A percentile compares a stretch with the other conserved stretches of the same genome.
Conservation (phyloP, 495 filamentous ascomycete genomes). For the Neurospora sp. region DNA sequence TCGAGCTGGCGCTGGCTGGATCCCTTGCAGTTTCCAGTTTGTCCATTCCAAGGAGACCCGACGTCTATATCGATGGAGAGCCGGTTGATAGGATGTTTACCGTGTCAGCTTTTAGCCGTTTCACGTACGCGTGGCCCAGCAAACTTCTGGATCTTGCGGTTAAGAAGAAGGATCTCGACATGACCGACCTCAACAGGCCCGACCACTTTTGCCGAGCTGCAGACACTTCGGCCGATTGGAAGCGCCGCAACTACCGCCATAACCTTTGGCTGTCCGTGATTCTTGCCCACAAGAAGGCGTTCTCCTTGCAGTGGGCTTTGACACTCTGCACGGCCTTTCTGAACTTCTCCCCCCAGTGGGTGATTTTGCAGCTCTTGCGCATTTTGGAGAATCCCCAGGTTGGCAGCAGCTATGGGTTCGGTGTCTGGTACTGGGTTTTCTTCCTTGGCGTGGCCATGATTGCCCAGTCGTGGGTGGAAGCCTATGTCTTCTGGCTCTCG, state of each 20-base stretch:
- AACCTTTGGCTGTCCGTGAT: conserved; percentile 54
- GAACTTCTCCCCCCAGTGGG: conserved; percentile 60
- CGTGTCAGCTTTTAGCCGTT: conserved; percentile 47
- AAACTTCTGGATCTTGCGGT: conserved; percentile 42
- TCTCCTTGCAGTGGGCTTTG: conserved; percentile 46
- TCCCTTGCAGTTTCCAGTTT: conserved; percentile 30
- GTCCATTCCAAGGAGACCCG: conserved; percentile 55
- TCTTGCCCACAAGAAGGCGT: conserved; percentile 39
- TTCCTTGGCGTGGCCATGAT: conserved; percentile 50
- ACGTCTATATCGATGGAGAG: conserved; percentile 48
- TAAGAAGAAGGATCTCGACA: conserved; percentile 45
- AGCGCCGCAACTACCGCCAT: conserved; percentile 34
- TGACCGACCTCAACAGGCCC: conserved; percentile 49
- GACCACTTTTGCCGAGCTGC: conserved; percentile 40
- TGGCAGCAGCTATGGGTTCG: conserved; percentile 28
- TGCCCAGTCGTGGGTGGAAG: conserved; percentile 46
- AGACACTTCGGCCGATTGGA: conserved; percentile 40
- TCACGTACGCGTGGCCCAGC: conserved; percentile 54
- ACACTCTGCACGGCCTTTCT: conserved; percentile 43
- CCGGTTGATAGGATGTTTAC: conserved; percentile 56
- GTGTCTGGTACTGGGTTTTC: conserved; percentile 59
- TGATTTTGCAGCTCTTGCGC: conserved; percentile 53
- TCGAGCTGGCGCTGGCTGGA: conserved; percentile 27
- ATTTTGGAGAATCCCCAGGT: conserved; percentile 48
- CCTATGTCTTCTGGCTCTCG: conserved; percentile 55